Evolutionary conservation across 768 basidiomycete genomes (phyloP).

Genomic region (Macrolepiota fuliginosa): DNA sequence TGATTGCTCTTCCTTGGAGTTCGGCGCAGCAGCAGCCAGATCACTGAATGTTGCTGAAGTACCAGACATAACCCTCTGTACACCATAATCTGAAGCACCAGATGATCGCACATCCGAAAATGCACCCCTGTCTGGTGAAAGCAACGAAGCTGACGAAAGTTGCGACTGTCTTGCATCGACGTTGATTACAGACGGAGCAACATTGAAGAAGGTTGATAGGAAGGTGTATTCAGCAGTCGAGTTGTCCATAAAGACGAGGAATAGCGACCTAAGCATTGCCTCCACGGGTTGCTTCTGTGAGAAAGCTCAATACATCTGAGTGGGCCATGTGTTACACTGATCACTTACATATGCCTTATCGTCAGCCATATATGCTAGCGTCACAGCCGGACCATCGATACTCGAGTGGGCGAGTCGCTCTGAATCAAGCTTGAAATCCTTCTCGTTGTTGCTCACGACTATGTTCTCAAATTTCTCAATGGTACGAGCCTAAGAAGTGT

Average conservation of each 20-base stretch:
- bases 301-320: conserved; percentile 22
- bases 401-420: conserved; percentile 65
- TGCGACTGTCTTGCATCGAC: conserved; percentile 32
- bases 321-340: neutral
- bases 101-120: conserved; percentile 39
- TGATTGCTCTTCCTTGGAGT: conserved; percentile 58
- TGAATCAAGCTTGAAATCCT: conserved; percentile 40
- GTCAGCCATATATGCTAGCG: conserved; percentile 86
- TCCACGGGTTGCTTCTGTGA: conserved; percentile 76
- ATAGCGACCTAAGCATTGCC: conserved; percentile 77
- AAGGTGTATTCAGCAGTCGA: conserved; percentile 91
- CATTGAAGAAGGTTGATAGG: conserved; percentile 77
- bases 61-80: conserved; percentile 27
- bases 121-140: conserved; percentile 43
- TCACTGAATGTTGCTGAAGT: conserved; percentile 33
- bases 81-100: conserved; percentile 51
- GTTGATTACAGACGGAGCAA: conserved; percentile 29
- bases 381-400: conserved; percentile 77
- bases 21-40: conserved; percentile 28
- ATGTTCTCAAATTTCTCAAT: conserved; percentile 71
- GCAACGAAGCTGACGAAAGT: conserved; percentile 33
- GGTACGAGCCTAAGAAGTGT: conserved; percentile 51
- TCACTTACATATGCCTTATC: conserved; percentile 78
- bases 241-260: conserved; percentile 94
- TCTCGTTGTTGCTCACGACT: conserved; percentile 41